A percentile compares a stretch with the other conserved stretches of the same genome.
Conservation (phyloP, 306 rosid species). For the Quercus dentata region DNA sequence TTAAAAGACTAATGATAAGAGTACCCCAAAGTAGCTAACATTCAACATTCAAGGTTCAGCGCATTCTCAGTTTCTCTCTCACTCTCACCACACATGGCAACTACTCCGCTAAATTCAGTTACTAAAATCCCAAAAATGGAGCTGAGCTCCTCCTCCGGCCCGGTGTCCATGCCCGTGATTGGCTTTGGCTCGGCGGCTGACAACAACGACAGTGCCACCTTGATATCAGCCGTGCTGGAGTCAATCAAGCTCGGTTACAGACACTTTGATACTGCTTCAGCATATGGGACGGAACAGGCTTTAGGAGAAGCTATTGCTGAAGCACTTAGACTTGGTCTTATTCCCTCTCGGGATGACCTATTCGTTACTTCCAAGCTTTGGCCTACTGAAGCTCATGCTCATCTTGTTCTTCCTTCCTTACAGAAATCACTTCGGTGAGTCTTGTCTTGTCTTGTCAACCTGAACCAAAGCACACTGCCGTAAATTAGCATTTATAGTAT, state of each 20-base stretch:
- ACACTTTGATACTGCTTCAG: slow-evolving; percentile 1
- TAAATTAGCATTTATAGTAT: no score
- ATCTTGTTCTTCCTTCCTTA: background rate
- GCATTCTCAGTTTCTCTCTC: no score
- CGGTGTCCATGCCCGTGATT: background rate
- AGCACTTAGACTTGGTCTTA: slow-evolving; percentile 1
- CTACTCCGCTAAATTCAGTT: background rate
- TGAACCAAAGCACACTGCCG: no score
- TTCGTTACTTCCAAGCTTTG: slow-evolving; percentile 1
- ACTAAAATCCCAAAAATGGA: background rate
- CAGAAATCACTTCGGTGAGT: slow-evolving; percentile 4
- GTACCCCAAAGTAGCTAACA: no score
- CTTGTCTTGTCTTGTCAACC: background rate
- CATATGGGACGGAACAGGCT: background rate
- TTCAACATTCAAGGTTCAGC: background rate
- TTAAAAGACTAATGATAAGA: no score
- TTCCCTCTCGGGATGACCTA: background rate
- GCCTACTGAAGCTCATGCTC: background rate
- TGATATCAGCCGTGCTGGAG: background rate
- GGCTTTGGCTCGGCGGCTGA: background rate
- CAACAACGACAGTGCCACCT: background rate
- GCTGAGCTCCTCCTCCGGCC: background rate
- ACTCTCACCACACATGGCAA: background rate
- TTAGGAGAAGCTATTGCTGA: slow-evolving; percentile 10
- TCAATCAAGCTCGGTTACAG: slow-evolving; percentile 3